Evolutionary conservation across 192 early-diverging fungal genomes (phyloP), one percentile per base, ranked within the genome.

Genomic region (Chytriomyces sp.): DNA sequence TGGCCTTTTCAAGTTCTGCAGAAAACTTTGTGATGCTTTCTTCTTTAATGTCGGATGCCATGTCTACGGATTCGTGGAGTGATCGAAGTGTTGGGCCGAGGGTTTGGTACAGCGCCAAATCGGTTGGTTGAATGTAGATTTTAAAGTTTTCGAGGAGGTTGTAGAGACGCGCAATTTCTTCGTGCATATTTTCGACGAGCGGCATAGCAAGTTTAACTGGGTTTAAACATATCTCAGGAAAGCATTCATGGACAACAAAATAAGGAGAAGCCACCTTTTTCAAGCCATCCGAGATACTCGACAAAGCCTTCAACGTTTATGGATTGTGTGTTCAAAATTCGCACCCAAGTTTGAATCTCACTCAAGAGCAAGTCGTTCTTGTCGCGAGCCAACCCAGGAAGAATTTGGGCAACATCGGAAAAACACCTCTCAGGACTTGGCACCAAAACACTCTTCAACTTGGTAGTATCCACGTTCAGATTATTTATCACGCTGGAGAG

Each of bases 371-470:
- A 62, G 65, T 90, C 89, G 64, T 91, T 91, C 68, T 90, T 90
- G 69, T 90, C 86, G 45, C 86, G 43, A 0, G 88, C 84, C 7
- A 90, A 53, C 9, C 84, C 82, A 5, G 89, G 89, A 24, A 91
- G 66, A 13, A 91, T 80, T 23, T 69, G 69, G 6, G 89, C 87
- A 49, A 91, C 86, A 24, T 87, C 87, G 7, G 77, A 48, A 63
- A 91, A 91, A 59, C 89, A 91, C 24, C 86, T 67, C 74, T 90
- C 86, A 5, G 89, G 89, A 69, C 87, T 89, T 44, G 89, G 89
- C 1, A 87, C 76, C 5, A 91, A 75, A 5, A 86, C 80, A 43
- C 76, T 83, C 70, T 90, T 91, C 7, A 91, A 67, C 28, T 77
- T 82, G 8, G 82, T 77, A 1, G 86, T 89, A 61, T 91, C 88